A percentile compares a stretch with the other conserved stretches of the same genome.
Conservation (phyloP, 73 alveolate species). For the Breviolum minutum region DNA sequence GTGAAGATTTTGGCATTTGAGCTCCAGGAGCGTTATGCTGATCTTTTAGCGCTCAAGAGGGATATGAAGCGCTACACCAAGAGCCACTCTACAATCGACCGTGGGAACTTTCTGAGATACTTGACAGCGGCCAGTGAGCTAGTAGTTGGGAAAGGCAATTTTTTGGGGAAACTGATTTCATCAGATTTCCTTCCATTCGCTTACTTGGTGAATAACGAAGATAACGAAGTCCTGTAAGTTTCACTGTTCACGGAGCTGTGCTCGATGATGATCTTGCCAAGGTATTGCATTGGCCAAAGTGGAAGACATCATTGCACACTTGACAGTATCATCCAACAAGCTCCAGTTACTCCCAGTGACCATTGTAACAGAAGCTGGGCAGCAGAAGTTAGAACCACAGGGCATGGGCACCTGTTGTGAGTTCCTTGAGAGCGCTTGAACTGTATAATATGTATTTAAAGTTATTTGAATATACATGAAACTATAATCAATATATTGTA, state of each 20-base stretch:
- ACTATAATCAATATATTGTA: too few relatives aligned
- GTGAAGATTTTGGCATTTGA: constrained; percentile 20
- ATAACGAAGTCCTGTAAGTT: too few relatives aligned
- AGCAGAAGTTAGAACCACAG: too few relatives aligned
- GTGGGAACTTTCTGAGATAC: constrained; percentile 22
- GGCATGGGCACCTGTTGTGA: too few relatives aligned
- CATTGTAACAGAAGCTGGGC: not conserved
- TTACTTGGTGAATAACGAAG: not conserved
- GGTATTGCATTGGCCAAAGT: constrained; percentile 56
- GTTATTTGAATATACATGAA: too few relatives aligned
- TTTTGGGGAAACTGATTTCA: too few relatives aligned
- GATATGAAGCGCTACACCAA: constrained; percentile 3
- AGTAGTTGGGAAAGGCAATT: too few relatives aligned
- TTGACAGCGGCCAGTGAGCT: not conserved
- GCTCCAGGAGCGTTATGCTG: constrained; percentile 38
- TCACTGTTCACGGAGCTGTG: too few relatives aligned
- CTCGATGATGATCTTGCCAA: too few relatives aligned
- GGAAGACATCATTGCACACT: constrained; percentile 39
- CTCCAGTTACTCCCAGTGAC: constrained; percentile 17
- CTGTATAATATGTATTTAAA: too few relatives aligned
- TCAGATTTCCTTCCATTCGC: too few relatives aligned
- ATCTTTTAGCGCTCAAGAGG: constrained; percentile 29
- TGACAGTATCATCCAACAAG: constrained; percentile 14
- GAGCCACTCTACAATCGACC: constrained; percentile 33
- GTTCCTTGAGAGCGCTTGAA: too few relatives aligned